Evolutionary conservation across 2,329 filamentous ascomycete species (phyloP).

Genomic region (Penicillium nordicum): DNA sequence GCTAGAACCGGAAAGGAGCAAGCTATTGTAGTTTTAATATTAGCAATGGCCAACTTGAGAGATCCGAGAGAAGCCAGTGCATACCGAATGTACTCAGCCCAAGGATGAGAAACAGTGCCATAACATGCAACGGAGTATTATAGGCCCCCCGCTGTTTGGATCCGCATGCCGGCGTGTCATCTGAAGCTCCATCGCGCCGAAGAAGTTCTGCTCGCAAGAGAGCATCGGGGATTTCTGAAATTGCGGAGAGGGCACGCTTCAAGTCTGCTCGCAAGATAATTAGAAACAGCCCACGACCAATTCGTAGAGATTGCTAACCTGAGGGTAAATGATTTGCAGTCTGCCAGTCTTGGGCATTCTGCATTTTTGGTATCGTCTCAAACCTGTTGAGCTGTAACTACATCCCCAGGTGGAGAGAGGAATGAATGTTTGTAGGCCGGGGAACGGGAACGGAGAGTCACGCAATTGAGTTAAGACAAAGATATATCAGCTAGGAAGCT

Average conservation of each 20-base stretch:
- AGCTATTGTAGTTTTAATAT: constrained; percentile 37
- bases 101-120: constrained; percentile 65
- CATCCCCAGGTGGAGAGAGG: constrained; percentile 11
- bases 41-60: constrained; percentile 1
- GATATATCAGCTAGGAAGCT: neutral
- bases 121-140: constrained; percentile 64
- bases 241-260: constrained; percentile 19
- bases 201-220: constrained; percentile 34
- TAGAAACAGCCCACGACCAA: neutral
- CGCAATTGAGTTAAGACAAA: neutral
- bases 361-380: constrained; percentile 17
- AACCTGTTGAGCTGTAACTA: constrained; percentile 8
- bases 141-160: constrained; percentile 47
- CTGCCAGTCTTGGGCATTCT: constrained; percentile 18
- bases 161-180: constrained; percentile 34
- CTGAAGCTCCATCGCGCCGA: constrained; percentile 23
- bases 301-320: constrained; percentile 8
- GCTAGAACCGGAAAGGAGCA: constrained; percentile 62
- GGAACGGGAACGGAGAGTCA: neutral
- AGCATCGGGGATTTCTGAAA: constrained; percentile 33
- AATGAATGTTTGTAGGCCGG: neutral
- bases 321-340: constrained; percentile 11
- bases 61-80: neutral
- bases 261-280: constrained; percentile 12
- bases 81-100: constrained; percentile 47